phyloP scores from a whole-genome alignment of 2,329 filamentous ascomycete species.

The Neoascochyta sp. region DNA sequence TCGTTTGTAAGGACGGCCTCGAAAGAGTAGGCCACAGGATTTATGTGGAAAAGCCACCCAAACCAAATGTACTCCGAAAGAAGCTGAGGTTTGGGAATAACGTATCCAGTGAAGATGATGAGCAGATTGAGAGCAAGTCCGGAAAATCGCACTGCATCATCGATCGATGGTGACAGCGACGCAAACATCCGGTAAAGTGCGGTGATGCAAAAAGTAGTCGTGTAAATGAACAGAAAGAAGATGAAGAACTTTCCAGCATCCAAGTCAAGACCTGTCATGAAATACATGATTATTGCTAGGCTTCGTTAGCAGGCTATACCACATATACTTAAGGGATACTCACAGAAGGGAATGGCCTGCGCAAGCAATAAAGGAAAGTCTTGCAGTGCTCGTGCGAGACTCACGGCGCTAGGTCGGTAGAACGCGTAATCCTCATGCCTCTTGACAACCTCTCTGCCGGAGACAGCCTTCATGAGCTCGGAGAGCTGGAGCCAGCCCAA shows the following conservation, averaged over 20 bases:
- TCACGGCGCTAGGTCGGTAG: slow-evolving; percentile 65
- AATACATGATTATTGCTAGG: slow-evolving; percentile 58
- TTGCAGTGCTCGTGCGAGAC: slow-evolving; percentile 58
- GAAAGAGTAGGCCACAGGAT: slow-evolving; percentile 58
- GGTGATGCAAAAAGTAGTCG: slow-evolving; percentile 60
- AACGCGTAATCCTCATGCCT: slow-evolving; percentile 67
- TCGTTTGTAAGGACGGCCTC: slow-evolving; percentile 67
- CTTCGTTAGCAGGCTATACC: slow-evolving; percentile 7
- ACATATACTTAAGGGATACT: slow-evolving; percentile 3
- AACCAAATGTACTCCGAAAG: slow-evolving; percentile 61
- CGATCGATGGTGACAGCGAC: slow-evolving; percentile 59
- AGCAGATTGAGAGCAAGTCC: slow-evolving; percentile 61
- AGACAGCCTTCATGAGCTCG: slow-evolving; percentile 74
- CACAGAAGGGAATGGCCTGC: slow-evolving; percentile 56
- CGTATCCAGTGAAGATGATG: slow-evolving; percentile 63
- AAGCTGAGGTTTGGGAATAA: slow-evolving; percentile 63
- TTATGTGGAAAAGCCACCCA: slow-evolving; percentile 47
- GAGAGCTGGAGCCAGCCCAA: slow-evolving; percentile 69
- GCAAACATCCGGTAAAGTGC: slow-evolving; percentile 65
- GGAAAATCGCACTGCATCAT: slow-evolving; percentile 63
- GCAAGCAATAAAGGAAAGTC: slow-evolving; percentile 60
- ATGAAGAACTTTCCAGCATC: slow-evolving; percentile 63
- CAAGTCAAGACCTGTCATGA: slow-evolving; percentile 58
- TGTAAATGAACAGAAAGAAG: slow-evolving; percentile 61
- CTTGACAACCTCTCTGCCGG: slow-evolving; percentile 65